Evolutionary conservation across 768 basidiomycete genomes (phyloP).

Genomic region (Tylopilus sp.): DNA sequence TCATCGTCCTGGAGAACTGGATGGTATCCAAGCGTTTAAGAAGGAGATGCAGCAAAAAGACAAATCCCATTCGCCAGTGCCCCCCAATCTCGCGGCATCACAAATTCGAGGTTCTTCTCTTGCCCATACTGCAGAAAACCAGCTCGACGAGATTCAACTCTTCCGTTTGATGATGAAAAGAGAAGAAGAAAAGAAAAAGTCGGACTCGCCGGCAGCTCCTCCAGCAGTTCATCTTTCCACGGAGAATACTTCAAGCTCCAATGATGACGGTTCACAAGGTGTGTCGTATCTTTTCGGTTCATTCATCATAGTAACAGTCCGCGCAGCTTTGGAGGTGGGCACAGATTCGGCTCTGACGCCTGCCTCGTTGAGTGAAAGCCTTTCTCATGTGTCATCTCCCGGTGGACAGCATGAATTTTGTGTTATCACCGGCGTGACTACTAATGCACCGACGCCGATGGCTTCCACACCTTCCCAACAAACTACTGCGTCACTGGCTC

Average conservation of each 20-base stretch:
- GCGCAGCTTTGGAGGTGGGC: slow-evolving; percentile 5
- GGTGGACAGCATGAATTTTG: slow-evolving; percentile 12
- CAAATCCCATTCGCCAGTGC: slow-evolving; percentile 37
- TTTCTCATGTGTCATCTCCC: slow-evolving; percentile 15
- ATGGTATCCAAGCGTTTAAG: slow-evolving; percentile 87
- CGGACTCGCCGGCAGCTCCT: slow-evolving; percentile 17
- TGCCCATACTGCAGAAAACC: slow-evolving; percentile 29
- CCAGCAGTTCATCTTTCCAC: neutral
- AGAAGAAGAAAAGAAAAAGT: slow-evolving; percentile 54
- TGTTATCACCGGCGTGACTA: neutral
- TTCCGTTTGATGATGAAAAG: slow-evolving; percentile 83
- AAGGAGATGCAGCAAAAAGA: slow-evolving; percentile 78
- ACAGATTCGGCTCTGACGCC: slow-evolving; percentile 5
- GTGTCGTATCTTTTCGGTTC: neutral
- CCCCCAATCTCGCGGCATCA: slow-evolving; percentile 7
- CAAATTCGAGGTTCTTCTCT: slow-evolving; percentile 22
- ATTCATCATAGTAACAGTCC: slow-evolving; percentile 16
- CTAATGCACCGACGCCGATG: slow-evolving; percentile 3
- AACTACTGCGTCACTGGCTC: neutral
- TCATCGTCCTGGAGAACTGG: slow-evolving; percentile 61
- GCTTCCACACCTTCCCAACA: slow-evolving; percentile 15
- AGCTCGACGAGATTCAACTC: slow-evolving; percentile 77
- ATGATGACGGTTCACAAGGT: slow-evolving; percentile 20
- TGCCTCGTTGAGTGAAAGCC: slow-evolving; percentile 3
- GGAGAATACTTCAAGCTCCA: slow-evolving; percentile 12